Conservation (phyloP, 495 filamentous ascomycete species). For the Xeromyces bisporus region DNA sequence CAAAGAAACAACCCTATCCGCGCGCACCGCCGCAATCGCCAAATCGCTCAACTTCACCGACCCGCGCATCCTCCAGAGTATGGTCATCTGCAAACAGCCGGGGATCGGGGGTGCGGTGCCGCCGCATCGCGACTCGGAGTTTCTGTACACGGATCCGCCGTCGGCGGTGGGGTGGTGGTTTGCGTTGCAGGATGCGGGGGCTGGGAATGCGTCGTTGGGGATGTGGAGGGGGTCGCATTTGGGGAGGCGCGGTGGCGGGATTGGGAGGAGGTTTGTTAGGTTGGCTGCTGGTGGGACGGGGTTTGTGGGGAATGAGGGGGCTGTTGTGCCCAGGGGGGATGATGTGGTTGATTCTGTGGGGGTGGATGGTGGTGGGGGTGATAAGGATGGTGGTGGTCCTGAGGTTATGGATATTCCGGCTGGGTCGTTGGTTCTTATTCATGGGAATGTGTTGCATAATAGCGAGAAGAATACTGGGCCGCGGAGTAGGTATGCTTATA, state of each 20-base stretch:
- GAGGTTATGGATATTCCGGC: constrained; percentile 67
- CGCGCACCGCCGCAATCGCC: constrained; percentile 48
- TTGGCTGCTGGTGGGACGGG: constrained; percentile 35
- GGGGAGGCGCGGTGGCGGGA: constrained; percentile 21
- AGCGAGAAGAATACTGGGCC: constrained; percentile 78
- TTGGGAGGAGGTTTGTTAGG: constrained; percentile 61
- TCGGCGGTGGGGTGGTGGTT: constrained; percentile 91
- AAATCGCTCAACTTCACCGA: constrained; percentile 52
- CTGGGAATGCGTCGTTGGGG: constrained; percentile 70
- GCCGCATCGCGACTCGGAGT: constrained; percentile 79
- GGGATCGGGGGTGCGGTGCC: constrained; percentile 82
- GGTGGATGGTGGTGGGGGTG: constrained; percentile 15
- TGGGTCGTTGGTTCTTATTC: constrained; percentile 79
- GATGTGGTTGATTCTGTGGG: constrained; percentile 1
- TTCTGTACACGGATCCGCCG: constrained; percentile 82
- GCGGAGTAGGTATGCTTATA: constrained; percentile 87
- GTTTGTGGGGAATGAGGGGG: constrained; percentile 35
- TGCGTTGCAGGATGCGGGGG: constrained; percentile 78
- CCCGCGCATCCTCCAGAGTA: constrained; percentile 70
- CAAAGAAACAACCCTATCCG: constrained; percentile 36
- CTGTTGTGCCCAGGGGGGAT: constrained; percentile 27
- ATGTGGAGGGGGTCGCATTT: constrained; percentile 69
- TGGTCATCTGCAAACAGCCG: constrained; percentile 97
- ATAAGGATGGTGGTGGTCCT: constrained; percentile 46
- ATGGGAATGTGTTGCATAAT: constrained; percentile 92